These are phyloP conservation scores for Linaria vulgaris DNA, from an alignment of 257 asterid genomes.

Conservation along the genomic window DNA sequence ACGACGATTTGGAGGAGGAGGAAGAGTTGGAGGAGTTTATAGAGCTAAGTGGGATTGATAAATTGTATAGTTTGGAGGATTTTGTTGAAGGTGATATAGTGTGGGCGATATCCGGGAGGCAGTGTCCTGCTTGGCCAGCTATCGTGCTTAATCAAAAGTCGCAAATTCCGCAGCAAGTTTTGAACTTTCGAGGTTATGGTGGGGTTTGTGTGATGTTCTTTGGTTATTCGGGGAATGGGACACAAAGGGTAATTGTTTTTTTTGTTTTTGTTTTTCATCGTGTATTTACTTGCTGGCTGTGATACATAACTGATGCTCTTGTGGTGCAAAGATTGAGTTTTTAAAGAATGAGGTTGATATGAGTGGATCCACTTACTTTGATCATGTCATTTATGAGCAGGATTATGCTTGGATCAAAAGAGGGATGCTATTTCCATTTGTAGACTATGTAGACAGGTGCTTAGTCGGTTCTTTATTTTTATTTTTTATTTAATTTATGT, in stretches of 20 bases:
- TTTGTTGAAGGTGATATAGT: slow-evolving; percentile 78
- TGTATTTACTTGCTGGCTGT: slow-evolving; percentile 15
- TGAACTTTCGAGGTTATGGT: slow-evolving; percentile 56
- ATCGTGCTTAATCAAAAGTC: slow-evolving; percentile 78
- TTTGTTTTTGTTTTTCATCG: not conserved
- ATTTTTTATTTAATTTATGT: not conserved
- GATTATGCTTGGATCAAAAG: slow-evolving; percentile 92
- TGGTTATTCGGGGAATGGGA: slow-evolving; percentile 95
- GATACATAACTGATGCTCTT: slow-evolving; percentile 20
- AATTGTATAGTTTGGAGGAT: slow-evolving; percentile 45
- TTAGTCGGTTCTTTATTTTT: slow-evolving; percentile 16
- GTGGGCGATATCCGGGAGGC: slow-evolving; percentile 88
- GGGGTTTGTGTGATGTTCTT: slow-evolving; percentile 95
- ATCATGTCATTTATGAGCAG: slow-evolving; percentile 50
- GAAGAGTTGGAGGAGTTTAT: slow-evolving; percentile 56
- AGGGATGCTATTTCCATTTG: slow-evolving; percentile 88
- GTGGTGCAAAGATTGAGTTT: slow-evolving; percentile 19
- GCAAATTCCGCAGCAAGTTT: slow-evolving; percentile 84
- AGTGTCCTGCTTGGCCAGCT: slow-evolving; percentile 96
- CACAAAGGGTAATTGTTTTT: slow-evolving; percentile 71
- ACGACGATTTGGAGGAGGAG: slow-evolving; percentile 43
- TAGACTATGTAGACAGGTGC: slow-evolving; percentile 89
- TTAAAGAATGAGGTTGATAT: slow-evolving; percentile 6
- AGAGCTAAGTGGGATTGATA: slow-evolving; percentile 48
- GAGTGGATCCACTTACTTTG: slow-evolving; percentile 28